Conservation (phyloP, 177 flowering plant species). For the Vitis hybrid region DNA sequence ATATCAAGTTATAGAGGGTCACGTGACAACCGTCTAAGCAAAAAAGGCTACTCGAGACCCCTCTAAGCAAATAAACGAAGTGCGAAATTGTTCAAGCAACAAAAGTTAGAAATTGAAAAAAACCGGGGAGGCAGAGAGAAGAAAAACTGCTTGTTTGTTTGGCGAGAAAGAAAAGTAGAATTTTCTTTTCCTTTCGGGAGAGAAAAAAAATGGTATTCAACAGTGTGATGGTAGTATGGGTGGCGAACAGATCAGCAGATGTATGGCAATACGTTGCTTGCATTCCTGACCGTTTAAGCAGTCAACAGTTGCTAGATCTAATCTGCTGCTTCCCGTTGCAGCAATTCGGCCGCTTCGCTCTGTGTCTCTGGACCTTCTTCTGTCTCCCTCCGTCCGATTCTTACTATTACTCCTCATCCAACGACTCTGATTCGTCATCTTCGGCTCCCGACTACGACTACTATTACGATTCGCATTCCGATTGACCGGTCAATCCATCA, state of each 20-base stretch:
- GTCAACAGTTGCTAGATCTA: constrained; percentile 35
- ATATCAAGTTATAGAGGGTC: no score
- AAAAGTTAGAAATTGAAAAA: no score
- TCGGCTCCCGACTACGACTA: constrained; percentile 12
- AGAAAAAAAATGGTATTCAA: constrained; percentile 29
- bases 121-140: no score
- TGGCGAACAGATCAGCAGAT: constrained; percentile 32
- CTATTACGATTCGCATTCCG: constrained; percentile 27
- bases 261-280: constrained; percentile 27
- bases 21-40: no score
- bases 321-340: constrained; percentile 38
- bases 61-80: no score
- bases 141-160: no score
- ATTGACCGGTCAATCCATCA: constrained; percentile 15
- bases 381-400: constrained; percentile 33
- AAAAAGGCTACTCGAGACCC: no score
- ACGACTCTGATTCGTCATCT: neutral
- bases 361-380: constrained; percentile 37
- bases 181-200: constrained; percentile 2
- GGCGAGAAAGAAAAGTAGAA: no score
- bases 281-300: constrained; percentile 16
- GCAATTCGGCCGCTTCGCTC: constrained; percentile 33
- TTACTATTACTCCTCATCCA: constrained; percentile 6
- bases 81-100: no score
- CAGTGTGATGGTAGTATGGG: constrained; percentile 23